These are phyloP conservation scores for Calonectria pteridis DNA, from an alignment of 2,329 filamentous ascomycete species.

Conservation along the genomic window DNA sequence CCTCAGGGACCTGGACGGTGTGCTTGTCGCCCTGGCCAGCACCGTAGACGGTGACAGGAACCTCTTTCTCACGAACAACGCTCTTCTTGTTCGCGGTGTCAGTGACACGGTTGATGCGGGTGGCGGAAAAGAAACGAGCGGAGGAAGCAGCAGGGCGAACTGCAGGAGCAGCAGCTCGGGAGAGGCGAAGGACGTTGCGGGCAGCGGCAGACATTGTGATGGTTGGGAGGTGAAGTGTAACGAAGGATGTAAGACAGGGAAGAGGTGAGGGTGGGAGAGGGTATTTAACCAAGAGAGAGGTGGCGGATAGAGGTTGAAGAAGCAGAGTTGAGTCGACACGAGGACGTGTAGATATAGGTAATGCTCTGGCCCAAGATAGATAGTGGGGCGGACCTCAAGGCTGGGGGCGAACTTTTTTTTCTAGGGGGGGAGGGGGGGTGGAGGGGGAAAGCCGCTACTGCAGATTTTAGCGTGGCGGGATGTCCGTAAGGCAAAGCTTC, in stretches of 20 bases:
- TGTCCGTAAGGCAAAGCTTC: conserved; percentile 44
- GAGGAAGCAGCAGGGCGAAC: conserved; percentile 40
- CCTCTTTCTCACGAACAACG: conserved; percentile 68
- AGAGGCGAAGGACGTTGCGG: conserved; percentile 51
- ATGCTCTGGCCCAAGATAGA: conserved; percentile 32
- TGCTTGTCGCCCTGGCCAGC: conserved; percentile 65
- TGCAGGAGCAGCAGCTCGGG: conserved; percentile 47
- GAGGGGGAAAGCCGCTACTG: conserved; percentile 39
- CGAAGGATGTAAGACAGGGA: conserved; percentile 13
- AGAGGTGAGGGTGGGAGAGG: not conserved
- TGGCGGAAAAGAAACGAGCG: conserved; percentile 50
- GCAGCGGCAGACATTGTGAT: conserved; percentile 52
- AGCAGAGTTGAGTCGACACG: conserved; percentile 27
- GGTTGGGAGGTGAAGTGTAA: conserved; percentile 30
- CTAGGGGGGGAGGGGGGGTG: conserved; percentile 16
- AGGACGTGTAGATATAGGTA: conserved; percentile 43
- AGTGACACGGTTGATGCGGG: conserved; percentile 48
- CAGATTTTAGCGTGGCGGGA: conserved; percentile 47
- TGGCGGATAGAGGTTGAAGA: conserved; percentile 23
- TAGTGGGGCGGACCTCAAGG: conserved; percentile 31
- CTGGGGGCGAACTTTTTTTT: conserved; percentile 34
- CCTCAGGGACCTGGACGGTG: conserved; percentile 64
- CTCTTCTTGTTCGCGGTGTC: conserved; percentile 62
- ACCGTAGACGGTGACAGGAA: conserved; percentile 68
- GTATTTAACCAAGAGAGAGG: conserved; percentile 23